Base-by-base conservation (phyloP, 352 stramenopile species). In the Phytophthora ohioensis region DNA sequence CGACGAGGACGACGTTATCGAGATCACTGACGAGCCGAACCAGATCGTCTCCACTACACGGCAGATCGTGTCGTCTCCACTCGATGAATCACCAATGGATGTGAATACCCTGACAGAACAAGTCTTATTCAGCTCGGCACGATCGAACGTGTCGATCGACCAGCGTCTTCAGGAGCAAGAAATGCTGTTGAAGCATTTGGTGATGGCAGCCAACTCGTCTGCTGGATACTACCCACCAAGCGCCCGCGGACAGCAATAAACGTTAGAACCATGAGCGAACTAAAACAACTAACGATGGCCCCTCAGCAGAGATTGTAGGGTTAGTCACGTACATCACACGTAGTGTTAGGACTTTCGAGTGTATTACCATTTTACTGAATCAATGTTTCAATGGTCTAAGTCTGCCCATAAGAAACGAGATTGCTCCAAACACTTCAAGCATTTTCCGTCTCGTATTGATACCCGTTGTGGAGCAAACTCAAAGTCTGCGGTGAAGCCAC, bases 151-250 rank as follows among this genome's bases (percentile, higher is more conserved):
- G 30, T 66, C 73, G 45, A 77, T 81, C 13, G 71, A 76, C 15
- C 75, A 81, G 71, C 66, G 75, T 31, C 63, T 81, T 30, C 67
- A 78, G 8, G 75, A 81, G 42, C 75, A 81, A 39, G 75, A 81
- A 56, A 52, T 75, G 15, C 41, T 81, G 12, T 39, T 81, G 31
- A 73, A 81, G 52, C 60, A 49, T 15, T 27, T 81, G 2, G 70
- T 81, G 21, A 79, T 81, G 73, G 70, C 76, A 27, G 76, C 76
- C 5, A 84, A 69, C 36, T 73, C 62, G 12, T 72, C 73, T 4
- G 35, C 56, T 13, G 76, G 76, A 32, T 81, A 80, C 61, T 59
- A 75, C 30, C 67, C 67, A 5, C 42, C 60, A 45, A 73, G 30
- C 58, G 43, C 66, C 11, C 64, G 69, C 35, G 43, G 61, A 47